phyloP scores from a whole-genome alignment of 225 moss, liverwort and hornwort species.

The Lunularia cruciata region DNA sequence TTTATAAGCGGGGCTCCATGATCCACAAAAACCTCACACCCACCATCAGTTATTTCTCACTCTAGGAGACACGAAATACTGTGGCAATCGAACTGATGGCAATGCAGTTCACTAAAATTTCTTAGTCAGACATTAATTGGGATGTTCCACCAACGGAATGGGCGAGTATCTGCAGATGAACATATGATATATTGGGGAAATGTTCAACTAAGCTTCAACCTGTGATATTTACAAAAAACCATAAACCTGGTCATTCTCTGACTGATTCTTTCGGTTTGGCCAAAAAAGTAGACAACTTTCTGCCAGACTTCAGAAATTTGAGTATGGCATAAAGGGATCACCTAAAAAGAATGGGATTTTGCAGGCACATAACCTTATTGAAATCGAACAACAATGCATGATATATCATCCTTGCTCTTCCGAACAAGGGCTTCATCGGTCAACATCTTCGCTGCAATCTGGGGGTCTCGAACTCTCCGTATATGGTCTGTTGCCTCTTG shows the following conservation, averaged over 20 bases:
- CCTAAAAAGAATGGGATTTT: constrained; percentile 49
- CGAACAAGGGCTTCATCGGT: constrained; percentile 80
- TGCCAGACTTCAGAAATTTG: constrained; percentile 27
- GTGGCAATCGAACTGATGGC: constrained; percentile 31
- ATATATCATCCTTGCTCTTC: constrained; percentile 98
- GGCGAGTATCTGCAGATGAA: constrained; percentile 37
- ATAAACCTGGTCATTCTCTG: constrained; percentile 35
- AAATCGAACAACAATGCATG: constrained; percentile 96
- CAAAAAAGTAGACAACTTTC: constrained; percentile 15
- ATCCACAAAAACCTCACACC: constrained; percentile 35
- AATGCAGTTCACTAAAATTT: constrained; percentile 28
- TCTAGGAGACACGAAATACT: constrained; percentile 26
- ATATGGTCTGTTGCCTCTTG: constrained; percentile 87
- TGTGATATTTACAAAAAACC: constrained; percentile 44
- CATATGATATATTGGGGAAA: constrained; percentile 28
- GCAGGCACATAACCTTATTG: constrained; percentile 44
- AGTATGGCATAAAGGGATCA: constrained; percentile 28
- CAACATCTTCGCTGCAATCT: constrained; percentile 71
- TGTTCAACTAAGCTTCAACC: constrained; percentile 34
- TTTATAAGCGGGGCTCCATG: constrained; percentile 25
- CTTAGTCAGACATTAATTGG: constrained; percentile 23
- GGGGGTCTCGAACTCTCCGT: constrained; percentile 75
- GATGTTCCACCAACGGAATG: constrained; percentile 23
- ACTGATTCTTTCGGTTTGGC: constrained; percentile 30
- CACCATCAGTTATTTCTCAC: constrained; percentile 30